phyloP scores from a whole-genome alignment of 2,329 filamentous ascomycete species.

The Ascochyta koolunga region DNA sequence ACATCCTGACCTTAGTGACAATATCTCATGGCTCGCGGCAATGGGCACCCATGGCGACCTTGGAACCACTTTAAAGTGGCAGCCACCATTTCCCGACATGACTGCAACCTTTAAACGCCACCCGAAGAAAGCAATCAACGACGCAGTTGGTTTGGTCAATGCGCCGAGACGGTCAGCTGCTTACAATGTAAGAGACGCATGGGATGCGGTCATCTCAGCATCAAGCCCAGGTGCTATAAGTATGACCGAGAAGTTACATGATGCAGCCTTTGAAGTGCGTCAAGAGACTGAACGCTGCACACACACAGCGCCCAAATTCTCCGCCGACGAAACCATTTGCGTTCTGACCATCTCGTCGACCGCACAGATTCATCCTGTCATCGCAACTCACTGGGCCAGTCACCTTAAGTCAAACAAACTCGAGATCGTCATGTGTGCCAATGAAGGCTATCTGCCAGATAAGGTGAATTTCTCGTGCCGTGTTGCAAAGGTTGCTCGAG shows the following conservation, averaged over 20 bases:
- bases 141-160: conserved; percentile 68
- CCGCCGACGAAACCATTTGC: conserved; percentile 65
- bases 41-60: conserved; percentile 72
- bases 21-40: conserved; percentile 65
- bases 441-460: conserved; percentile 67
- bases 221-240: conserved; percentile 59
- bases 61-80: conserved; percentile 69
- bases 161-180: conserved; percentile 67
- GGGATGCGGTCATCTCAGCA: conserved; percentile 62
- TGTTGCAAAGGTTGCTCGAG: conserved; percentile 62
- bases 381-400: conserved; percentile 70
- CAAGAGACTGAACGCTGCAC: conserved; percentile 67
- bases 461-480: conserved; percentile 73
- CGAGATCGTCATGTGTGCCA: conserved; percentile 70
- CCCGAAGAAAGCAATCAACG: conserved; percentile 67
- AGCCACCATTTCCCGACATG: conserved; percentile 71
- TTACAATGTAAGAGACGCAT: conserved; percentile 66
- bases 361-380: conserved; percentile 70
- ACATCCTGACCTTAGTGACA: conserved; percentile 58
- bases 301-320: conserved; percentile 68
- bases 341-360: conserved; percentile 66
- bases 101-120: conserved; percentile 63
- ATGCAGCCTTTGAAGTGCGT: conserved; percentile 64
- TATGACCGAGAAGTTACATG: conserved; percentile 55
- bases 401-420: conserved; percentile 64